Base-by-base conservation (phyloP, 108 stramenopile genomes). In the Aureococcus anophagefferens region DNA sequence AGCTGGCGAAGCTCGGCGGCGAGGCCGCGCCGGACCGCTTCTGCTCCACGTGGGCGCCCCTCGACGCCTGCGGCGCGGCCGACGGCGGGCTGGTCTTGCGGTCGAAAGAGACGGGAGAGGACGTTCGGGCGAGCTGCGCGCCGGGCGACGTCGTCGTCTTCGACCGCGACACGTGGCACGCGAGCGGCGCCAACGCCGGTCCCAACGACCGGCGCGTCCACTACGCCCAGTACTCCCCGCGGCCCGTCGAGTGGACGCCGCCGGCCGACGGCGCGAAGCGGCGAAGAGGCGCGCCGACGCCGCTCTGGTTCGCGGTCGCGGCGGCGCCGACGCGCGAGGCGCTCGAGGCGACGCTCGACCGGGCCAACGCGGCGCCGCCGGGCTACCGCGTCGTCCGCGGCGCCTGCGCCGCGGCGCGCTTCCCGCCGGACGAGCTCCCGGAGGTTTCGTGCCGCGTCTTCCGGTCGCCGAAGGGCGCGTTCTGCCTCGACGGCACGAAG, bases 91-190 rank as follows among this genome's bases (percentile, higher is more conserved):
- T 59, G 21, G 51, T 25, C 21, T 11, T 59, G 7, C 51, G 51
- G 3, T 25, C 14, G 3, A 59, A 59, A 59, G 3, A 25, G 25
- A 59, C 51, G 51, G 51, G 51, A 1, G 40, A 5, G 40, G 5
- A 5, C 13, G 9, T 11, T 11, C 9, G 5, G 9, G 25, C 13
- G 21, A 1, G 3, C 17, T 59, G 51, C 51, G 51, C 1, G 3
- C 51, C 51, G 7, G 51, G 51, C 51, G 51, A 59, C 51, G 51
- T 59, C 51, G 51, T 59, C 51, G 51, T 59, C 51, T 59, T 59
- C 51, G 51, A 3, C 51, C 4, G 13, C 7, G 51, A 59, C 51
- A 28, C 51, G 21, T 59, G 51, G 51, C 51, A 59, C 51, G 7
- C 7, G 17, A 25, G 21, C 25, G 4, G 0, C 13, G 51, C 51